Percentiles rank a stretch among this genome's conserved stretches.
Conservation (phyloP, 768 basidiomycete species). For the Russula abietina region DNA sequence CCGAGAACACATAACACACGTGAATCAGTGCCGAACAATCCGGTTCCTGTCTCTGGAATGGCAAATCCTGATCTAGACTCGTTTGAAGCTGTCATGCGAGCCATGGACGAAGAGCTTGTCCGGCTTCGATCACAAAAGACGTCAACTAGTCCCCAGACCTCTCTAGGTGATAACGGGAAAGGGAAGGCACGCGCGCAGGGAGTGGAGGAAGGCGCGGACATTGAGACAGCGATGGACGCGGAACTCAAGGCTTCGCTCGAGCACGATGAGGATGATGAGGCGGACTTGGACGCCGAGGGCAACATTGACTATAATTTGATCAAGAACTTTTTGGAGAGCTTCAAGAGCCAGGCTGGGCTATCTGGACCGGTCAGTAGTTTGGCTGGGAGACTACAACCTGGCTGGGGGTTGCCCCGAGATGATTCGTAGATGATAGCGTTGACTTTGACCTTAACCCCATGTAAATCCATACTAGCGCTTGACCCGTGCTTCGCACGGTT, state of each 20-base stretch:
- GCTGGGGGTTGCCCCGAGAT: constrained; percentile 70
- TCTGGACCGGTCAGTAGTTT: constrained; percentile 90
- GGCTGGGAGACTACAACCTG: constrained; percentile 74
- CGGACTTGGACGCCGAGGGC: constrained; percentile 39
- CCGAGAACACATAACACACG: not conserved
- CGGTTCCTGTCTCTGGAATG: constrained; percentile 31
- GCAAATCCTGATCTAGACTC: constrained; percentile 75
- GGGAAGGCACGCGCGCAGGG: constrained; percentile 38
- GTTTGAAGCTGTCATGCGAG: constrained; percentile 94
- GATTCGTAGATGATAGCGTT: constrained; percentile 26
- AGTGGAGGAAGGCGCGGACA: constrained; percentile 52
- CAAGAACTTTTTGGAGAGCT: constrained; percentile 96
- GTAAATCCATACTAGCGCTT: not conserved
- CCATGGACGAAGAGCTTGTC: constrained; percentile 82
- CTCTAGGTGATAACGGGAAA: constrained; percentile 37
- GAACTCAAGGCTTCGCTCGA: constrained; percentile 67
- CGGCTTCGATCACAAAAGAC: constrained; percentile 35
- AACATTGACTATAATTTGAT: constrained; percentile 83
- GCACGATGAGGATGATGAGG: constrained; percentile 51
- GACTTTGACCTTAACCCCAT: constrained; percentile 18
- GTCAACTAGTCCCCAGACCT: not conserved
- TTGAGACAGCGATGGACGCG: constrained; percentile 84
- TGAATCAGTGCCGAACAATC: constrained; percentile 14
- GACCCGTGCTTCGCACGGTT: too few relatives aligned
- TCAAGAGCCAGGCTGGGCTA: constrained; percentile 83